Percentiles rank a stretch among this genome's conserved stretches.
phyloP scores from a whole-genome alignment of 768 basidiomycete species.

The Pleurotus salmoneostramineus region DNA sequence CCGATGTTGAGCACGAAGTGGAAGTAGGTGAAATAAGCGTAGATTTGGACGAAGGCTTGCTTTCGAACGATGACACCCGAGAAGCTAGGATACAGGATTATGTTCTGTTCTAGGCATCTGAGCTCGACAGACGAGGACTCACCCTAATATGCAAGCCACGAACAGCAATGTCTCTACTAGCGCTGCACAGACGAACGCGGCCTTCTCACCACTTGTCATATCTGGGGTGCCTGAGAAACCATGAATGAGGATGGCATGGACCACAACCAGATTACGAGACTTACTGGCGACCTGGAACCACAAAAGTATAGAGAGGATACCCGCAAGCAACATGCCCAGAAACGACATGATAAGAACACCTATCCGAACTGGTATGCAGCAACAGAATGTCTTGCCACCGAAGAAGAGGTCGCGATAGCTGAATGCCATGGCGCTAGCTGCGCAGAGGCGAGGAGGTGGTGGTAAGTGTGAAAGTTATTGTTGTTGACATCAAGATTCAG shows the following conservation, averaged over 20 bases:
- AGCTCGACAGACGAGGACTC: constrained; percentile 11
- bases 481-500: neutral
- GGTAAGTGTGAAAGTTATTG: neutral
- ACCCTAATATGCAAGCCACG: constrained; percentile 56
- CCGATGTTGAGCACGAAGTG: constrained; percentile 55
- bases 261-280: constrained; percentile 18
- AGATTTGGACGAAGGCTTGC: constrained; percentile 53
- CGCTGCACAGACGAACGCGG: constrained; percentile 45
- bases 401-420: constrained; percentile 42
- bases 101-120: neutral
- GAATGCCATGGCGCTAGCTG: constrained; percentile 30
- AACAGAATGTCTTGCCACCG: constrained; percentile 54
- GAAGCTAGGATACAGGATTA: constrained; percentile 34
- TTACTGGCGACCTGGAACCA: constrained; percentile 63
- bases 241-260: neutral
- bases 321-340: constrained; percentile 51
- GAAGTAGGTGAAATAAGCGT: constrained; percentile 52
- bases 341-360: constrained; percentile 56
- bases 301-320: constrained; percentile 45
- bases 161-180: constrained; percentile 52
- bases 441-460: neutral
- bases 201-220: constrained; percentile 28
- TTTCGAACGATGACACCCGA: constrained; percentile 63
- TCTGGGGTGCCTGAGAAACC: constrained; percentile 26
- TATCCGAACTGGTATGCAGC: constrained; percentile 57